Evolutionary conservation across 208 protist species (phyloP).

Genomic region (Trypanosoma conorhini): DNA sequence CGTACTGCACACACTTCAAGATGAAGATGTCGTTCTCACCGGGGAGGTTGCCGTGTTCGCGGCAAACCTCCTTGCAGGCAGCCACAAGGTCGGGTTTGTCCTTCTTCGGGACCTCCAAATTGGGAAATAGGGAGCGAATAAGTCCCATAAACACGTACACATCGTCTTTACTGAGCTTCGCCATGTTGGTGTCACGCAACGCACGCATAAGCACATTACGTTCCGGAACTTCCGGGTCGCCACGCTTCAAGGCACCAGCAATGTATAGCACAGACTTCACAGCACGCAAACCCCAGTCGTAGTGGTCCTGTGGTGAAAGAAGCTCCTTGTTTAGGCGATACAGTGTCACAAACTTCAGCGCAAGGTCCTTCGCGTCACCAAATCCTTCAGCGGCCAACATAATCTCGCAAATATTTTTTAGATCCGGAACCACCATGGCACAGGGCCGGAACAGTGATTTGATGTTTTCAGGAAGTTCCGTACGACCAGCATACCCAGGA

Average conservation of each 20-base stretch:
- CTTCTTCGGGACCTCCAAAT: slow-evolving; percentile 95
- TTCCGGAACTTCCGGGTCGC: slow-evolving; percentile 94
- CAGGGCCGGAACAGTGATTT: slow-evolving; percentile 97
- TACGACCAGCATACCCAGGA: slow-evolving; percentile 96
- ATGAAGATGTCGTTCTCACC: slow-evolving; percentile 98
- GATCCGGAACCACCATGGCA: slow-evolving; percentile 98
- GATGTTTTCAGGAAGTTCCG: slow-evolving; percentile 97
- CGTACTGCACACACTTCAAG: slow-evolving; percentile 98
- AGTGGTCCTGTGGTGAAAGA: slow-evolving; percentile 98
- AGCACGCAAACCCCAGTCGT: slow-evolving; percentile 99
- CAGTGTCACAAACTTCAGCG: slow-evolving; percentile 98
- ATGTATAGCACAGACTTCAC: slow-evolving; percentile 98
- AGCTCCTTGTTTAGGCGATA: slow-evolving; percentile 97
- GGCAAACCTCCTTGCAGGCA: slow-evolving; percentile 91
- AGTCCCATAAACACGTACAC: slow-evolving; percentile 98
- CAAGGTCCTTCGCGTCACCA: slow-evolving; percentile 95
- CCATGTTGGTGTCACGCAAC: slow-evolving; percentile 98
- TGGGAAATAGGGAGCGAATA: slow-evolving; percentile 97
- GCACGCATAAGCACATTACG: slow-evolving; percentile 97
- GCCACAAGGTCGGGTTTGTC: slow-evolving; percentile 91
- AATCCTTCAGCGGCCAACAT: slow-evolving; percentile 99
- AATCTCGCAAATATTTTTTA: slow-evolving; percentile 99
- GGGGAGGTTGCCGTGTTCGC: slow-evolving; percentile 91
- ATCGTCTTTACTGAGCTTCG: slow-evolving; percentile 98
- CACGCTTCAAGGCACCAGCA: slow-evolving; percentile 96